Percentiles rank a stretch among this genome's conserved stretches.
These are phyloP conservation scores for Phytophthora pseudosyringae DNA, from an alignment of 352 stramenopile species.

Conservation along the genomic window DNA sequence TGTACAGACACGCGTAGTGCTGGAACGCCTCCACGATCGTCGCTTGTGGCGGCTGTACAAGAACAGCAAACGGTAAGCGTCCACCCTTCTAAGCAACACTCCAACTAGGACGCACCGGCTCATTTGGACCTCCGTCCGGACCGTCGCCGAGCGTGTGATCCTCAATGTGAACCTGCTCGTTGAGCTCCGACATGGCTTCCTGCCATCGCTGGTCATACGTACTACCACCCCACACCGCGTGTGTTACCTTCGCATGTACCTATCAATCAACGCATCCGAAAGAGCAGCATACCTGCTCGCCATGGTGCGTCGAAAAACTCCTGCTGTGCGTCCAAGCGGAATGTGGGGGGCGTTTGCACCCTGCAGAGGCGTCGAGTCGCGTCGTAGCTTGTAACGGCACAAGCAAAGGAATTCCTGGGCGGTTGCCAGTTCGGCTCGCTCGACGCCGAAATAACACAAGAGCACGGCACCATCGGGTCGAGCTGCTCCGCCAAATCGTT, in stretches of 20 bases:
- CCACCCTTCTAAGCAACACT: not conserved
- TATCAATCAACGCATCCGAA: not conserved
- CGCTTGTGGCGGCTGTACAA: constrained; percentile 58
- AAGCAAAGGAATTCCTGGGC: not conserved
- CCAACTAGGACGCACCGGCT: constrained; percentile 38
- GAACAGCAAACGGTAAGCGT: not conserved
- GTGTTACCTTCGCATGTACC: not conserved
- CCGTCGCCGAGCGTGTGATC: constrained; percentile 74
- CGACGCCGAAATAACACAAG: no score
- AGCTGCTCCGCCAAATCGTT: not conserved
- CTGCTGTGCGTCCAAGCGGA: not conserved
- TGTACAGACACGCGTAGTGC: constrained; percentile 95
- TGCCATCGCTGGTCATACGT: constrained; percentile 92
- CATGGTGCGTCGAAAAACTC: constrained; percentile 21
- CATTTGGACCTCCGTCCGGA: constrained; percentile 36
- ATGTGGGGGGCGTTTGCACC: constrained; percentile 2
- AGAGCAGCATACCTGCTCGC: constrained; percentile 41
- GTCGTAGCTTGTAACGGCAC: no score
- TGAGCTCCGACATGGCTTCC: constrained; percentile 93
- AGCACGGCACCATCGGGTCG: no score
- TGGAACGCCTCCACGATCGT: constrained; percentile 92
- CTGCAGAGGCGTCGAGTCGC: no score
- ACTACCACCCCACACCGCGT: constrained; percentile 32
- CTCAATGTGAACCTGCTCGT: constrained; percentile 92
- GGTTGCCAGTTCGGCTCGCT: not conserved